phyloP scores from a whole-genome alignment of 805 yeast species.

The Starmera caribaea region DNA sequence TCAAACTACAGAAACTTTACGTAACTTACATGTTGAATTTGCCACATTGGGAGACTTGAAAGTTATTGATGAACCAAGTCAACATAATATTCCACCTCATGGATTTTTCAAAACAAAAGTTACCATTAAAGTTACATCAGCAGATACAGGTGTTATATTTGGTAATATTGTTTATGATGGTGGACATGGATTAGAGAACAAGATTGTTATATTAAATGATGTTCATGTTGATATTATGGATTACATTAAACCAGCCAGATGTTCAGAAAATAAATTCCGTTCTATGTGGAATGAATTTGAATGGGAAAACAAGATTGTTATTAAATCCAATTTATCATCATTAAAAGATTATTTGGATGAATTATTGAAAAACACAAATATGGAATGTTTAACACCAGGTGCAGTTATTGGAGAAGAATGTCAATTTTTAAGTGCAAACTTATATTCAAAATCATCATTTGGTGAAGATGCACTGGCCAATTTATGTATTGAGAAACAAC shows the following conservation, averaged over 20 bases:
- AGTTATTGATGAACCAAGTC: slow-evolving; percentile 83
- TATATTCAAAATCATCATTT: slow-evolving; percentile 85
- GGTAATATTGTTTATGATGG: slow-evolving; percentile 97
- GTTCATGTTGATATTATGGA: slow-evolving; percentile 96
- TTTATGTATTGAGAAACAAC: slow-evolving; percentile 77
- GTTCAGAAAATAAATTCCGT: slow-evolving; percentile 85
- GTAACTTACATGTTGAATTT: slow-evolving; percentile 88
- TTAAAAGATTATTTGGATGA: slow-evolving; percentile 72
- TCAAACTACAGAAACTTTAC: slow-evolving; percentile 85
- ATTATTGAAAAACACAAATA: slow-evolving; percentile 76
- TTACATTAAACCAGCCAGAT: slow-evolving; percentile 90
- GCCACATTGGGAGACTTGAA: slow-evolving; percentile 94
- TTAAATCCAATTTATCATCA: slow-evolving; percentile 56
- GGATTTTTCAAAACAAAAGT: slow-evolving; percentile 87
- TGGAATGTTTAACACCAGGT: slow-evolving; percentile 88
- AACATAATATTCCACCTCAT: slow-evolving; percentile 93
- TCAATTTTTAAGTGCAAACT: slow-evolving; percentile 86
- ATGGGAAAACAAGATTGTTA: slow-evolving; percentile 97
- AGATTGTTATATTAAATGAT: slow-evolving; percentile 86
- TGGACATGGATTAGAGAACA: slow-evolving; percentile 80
- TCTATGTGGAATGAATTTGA: slow-evolving; percentile 99
- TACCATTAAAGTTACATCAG: slow-evolving; percentile 89
- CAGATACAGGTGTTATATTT: slow-evolving; percentile 96
- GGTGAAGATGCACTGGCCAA: slow-evolving; percentile 98
- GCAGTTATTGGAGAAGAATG: slow-evolving; percentile 87